These are phyloP conservation scores for Exophiala aquamarina DNA, from an alignment of 2,329 filamentous ascomycete species.

Conservation along the genomic window DNA sequence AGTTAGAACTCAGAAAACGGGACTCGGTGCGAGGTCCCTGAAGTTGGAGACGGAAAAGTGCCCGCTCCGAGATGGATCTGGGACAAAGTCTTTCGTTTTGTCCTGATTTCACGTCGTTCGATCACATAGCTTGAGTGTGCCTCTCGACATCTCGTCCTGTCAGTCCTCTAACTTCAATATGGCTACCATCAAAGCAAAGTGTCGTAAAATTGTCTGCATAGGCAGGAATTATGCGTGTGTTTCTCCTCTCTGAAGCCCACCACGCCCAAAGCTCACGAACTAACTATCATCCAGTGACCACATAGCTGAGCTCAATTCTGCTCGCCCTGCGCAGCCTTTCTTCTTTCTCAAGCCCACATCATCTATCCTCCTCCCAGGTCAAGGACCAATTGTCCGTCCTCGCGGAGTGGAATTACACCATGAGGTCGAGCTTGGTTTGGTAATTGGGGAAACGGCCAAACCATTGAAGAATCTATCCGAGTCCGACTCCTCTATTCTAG, in stretches of 20 bases:
- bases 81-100: too few species aligned
- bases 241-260: constrained; percentile 7
- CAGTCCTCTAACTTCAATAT: constrained; percentile 30
- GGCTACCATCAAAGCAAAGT: constrained; percentile 51
- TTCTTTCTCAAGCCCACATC: constrained; percentile 97
- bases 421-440: constrained; percentile 88
- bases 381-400: constrained; percentile 78
- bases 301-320: constrained; percentile 85
- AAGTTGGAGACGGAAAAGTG: too few species aligned
- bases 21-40: too few species aligned
- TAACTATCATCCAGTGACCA: constrained; percentile 66
- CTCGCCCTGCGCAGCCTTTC: constrained; percentile 89
- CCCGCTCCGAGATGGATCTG: too few species aligned
- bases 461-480: constrained; percentile 72
- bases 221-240: constrained; percentile 92
- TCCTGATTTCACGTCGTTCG: too few species aligned
- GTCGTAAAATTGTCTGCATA: constrained; percentile 83
- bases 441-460: constrained; percentile 68
- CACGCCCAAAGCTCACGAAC: constrained; percentile 16
- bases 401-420: constrained; percentile 84
- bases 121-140: too few species aligned
- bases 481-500: constrained; percentile 60
- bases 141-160: neutral
- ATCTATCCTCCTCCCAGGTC: constrained; percentile 70
- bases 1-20: too few species aligned